Base-by-base conservation (phyloP, 257 asterid species). In the Gardenia jasminoides region DNA sequence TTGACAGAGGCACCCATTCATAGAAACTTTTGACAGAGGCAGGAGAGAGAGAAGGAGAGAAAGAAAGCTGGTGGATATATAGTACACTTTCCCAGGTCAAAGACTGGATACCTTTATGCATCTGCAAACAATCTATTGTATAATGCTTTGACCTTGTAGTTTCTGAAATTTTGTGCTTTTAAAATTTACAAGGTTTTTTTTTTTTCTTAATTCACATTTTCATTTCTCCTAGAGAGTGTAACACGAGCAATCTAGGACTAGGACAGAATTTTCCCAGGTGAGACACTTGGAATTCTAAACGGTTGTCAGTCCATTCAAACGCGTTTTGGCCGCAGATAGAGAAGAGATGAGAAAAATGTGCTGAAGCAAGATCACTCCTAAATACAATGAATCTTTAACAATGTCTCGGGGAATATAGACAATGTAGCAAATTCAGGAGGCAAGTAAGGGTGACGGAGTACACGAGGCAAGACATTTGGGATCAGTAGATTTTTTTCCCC, bases 381-480 rank as follows among this genome's bases (percentile, higher is more conserved):
- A 44, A 72, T 48, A 3, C 48, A 67, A n/a, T 30, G 44, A 6
- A 31, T 17, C 13, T 16, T 16, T 31, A 31, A 36, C 7, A 33
- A n/a, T 24, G 7, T n/a, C 22, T 44, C 1, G 71, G 1, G 44
- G 71, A 66, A 31, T 17, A 66, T 30, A 39, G 13, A 66, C 10
- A 17, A 2, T 28, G 0, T 3, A 12, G 1, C 0, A 46, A 5
- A 22, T 12, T 10, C 36, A 10, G 10, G 22, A 44, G 59, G 39
- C 26, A n/a, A 1, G 30, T 13, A 8, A 1, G 67, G 43, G 7
- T 33, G 73, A 76, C 73, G 50, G 36, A 76, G 65, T 4, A 76
- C 65, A 46, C 80, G 73, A 76, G 80, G 73, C 65, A 47, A 47
- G 64, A 65, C 80, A 46, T 11, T 44, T 19, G 9, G 50, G n/a